phyloP scores from a whole-genome alignment of 2,329 filamentous ascomycete species.

The Cladophialophora psammophila region DNA sequence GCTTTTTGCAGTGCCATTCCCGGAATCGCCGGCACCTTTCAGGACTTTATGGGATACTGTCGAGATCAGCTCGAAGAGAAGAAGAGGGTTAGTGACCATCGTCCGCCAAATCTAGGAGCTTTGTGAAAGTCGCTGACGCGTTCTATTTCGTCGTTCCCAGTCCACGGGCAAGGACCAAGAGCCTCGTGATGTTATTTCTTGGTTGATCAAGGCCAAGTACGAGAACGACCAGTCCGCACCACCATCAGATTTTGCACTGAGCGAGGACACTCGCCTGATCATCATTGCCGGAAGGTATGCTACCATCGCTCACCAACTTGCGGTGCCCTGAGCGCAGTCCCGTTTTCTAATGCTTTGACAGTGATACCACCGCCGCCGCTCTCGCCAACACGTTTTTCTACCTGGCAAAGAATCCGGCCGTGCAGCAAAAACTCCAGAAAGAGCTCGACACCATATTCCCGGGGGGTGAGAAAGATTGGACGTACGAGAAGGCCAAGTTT shows the following conservation, averaged over 20 bases:
- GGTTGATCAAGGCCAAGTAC: constrained; percentile 5
- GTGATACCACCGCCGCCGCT: background rate
- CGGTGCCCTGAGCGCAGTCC: background rate
- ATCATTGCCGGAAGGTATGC: constrained; percentile 1
- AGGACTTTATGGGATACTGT: constrained; percentile 1
- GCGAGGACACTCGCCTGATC: constrained; percentile 6
- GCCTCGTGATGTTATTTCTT: constrained; percentile 4
- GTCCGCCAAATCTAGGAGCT: background rate
- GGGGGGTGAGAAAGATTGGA: background rate
- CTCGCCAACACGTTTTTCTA: background rate
- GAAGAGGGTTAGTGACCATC: background rate
- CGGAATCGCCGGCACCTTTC: background rate
- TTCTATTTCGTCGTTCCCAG: background rate
- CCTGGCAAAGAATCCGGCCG: background rate
- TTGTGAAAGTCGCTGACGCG: background rate
- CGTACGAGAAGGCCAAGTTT: background rate
- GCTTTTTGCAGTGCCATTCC: constrained; percentile 2
- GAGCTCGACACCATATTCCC: background rate
- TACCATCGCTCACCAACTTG: background rate
- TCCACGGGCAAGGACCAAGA: background rate
- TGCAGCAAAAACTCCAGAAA: constrained; percentile 1
- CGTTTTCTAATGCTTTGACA: background rate
- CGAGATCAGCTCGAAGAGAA: background rate
- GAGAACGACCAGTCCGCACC: background rate
- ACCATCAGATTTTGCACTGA: background rate